Base-by-base conservation (phyloP, 1,139 yeast species). In the Meyerozyma smithsonii region DNA sequence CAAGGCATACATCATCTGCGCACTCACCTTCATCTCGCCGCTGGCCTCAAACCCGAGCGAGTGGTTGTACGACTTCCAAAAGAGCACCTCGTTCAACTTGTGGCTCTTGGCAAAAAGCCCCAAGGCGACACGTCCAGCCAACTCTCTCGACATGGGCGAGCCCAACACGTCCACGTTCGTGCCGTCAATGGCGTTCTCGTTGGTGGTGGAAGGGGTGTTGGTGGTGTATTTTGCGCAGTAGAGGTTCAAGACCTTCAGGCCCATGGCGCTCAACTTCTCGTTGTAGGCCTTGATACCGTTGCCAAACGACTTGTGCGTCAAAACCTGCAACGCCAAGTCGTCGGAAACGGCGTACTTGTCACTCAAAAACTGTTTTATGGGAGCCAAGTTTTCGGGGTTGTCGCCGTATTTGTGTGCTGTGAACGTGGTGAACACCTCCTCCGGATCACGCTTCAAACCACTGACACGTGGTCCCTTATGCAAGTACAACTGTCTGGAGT, bases 231-330 rank as follows among this genome's bases (percentile, higher is more conserved):
- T 74, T 35, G 81, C 72, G 28, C 82, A 69, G 50, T 69, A 74
- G 44, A 82, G 66, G 52, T 83, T 80, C 49, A 87, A 64, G 51
- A 84, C 69, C 57, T 84, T 86, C 32, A 77, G 64, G n/a, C 97
- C 97, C 62, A 87, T 66, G 38, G 83, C 75, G 19, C 87, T 73
- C 52, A 90, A 69, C 59, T 84, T 85, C 57, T 88, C 96, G 62
- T 90, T 90, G 62, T 84, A 87, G 15, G 97, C 96, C 53, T 82
- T 81, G 46, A 77, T 71, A 12, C 96, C 97, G 62, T 87, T 94
- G 7, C 95, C 95, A 70, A 89, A 90, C 32, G 96, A 86, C 64
- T 90, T 90, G 64, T 90, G 97, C 10, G 97, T 89, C 53, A 89
- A 66, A 26, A 85, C 80, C 64, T 90, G 97, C 45, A 88, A 66